phyloP scores from a whole-genome alignment of 805 yeast genomes.

The Wickerhamiella cacticola region DNA sequence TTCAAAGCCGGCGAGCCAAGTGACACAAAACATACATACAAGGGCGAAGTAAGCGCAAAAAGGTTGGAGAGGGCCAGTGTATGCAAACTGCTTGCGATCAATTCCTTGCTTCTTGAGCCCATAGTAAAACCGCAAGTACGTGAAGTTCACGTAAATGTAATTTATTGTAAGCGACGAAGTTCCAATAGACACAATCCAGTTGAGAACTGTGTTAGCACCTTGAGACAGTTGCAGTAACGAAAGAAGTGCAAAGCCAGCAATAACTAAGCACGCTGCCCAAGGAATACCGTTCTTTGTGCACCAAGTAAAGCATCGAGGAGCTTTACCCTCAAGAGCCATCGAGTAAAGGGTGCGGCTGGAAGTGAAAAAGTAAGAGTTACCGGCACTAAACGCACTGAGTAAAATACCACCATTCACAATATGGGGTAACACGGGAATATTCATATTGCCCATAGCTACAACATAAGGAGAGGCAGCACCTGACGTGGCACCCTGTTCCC shows the following conservation, averaged over 20 bases:
- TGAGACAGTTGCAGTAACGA: conserved; percentile 53
- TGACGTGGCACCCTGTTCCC: conserved; percentile 44
- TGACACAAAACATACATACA: conserved; percentile 38
- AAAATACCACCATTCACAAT: conserved; percentile 69
- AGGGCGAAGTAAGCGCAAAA: conserved; percentile 42
- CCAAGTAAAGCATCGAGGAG: conserved; percentile 52
- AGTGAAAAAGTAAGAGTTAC: conserved; percentile 67
- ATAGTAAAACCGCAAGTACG: conserved; percentile 50
- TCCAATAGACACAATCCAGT: conserved; percentile 61
- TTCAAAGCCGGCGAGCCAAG: conserved; percentile 53
- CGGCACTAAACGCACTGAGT: conserved; percentile 70
- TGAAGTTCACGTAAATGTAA: conserved; percentile 44
- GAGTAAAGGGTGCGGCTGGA: conserved; percentile 60
- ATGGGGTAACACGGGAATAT: conserved; percentile 36
- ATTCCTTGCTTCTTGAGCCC: conserved; percentile 46
- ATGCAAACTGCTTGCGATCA: conserved; percentile 37
- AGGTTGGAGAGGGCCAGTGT: conserved; percentile 49
- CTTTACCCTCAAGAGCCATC: conserved; percentile 57
- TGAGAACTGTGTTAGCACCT: conserved; percentile 49
- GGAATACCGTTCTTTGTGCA: conserved; percentile 65
- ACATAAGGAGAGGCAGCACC: conserved; percentile 47
- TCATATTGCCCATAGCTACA: conserved; percentile 56
- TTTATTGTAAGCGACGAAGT: conserved; percentile 59
- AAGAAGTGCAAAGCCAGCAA: conserved; percentile 46
- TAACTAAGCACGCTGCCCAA: conserved; percentile 39